Percentiles rank a stretch among this genome's conserved stretches.
phyloP scores from a whole-genome alignment of 2,329 filamentous ascomycete species.

The Talaromyces sp. region DNA sequence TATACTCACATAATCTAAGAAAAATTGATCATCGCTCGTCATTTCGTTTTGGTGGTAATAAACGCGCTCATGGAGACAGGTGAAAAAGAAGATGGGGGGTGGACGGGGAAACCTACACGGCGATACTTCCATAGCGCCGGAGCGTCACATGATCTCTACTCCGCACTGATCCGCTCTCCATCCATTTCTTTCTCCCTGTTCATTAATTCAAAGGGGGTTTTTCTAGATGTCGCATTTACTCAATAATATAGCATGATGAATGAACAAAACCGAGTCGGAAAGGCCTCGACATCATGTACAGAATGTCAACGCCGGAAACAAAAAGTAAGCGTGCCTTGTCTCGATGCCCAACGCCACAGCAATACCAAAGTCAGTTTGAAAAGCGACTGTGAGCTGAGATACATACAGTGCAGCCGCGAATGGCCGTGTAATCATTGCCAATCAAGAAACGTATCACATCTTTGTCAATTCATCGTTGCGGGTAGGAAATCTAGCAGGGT shows the following conservation, averaged over 20 bases:
- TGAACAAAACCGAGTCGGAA: background rate
- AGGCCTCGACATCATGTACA: constrained; percentile 29
- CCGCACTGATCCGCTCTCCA: background rate
- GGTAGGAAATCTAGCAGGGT: constrained; percentile 21
- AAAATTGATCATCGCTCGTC: constrained; percentile 74
- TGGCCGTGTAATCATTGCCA: constrained; percentile 50
- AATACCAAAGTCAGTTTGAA: background rate
- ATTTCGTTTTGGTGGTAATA: constrained; percentile 44
- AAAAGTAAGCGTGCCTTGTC: constrained; percentile 30
- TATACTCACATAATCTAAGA: constrained; percentile 65
- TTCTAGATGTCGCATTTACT: background rate
- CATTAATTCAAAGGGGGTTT: background rate
- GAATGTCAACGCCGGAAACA: constrained; percentile 50
- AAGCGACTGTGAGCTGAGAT: background rate
- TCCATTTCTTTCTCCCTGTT: background rate
- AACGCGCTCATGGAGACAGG: background rate
- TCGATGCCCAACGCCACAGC: background rate
- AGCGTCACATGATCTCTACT: background rate
- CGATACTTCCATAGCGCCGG: background rate
- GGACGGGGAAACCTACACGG: background rate
- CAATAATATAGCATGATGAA: background rate
- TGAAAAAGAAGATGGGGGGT: background rate
- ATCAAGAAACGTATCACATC: constrained; percentile 43
- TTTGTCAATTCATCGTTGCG: constrained; percentile 38
- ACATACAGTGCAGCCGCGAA: constrained; percentile 42